Conservation (phyloP, 371 early-diverging fungal genomes). For the Syncephalastrum racemosum region DNA sequence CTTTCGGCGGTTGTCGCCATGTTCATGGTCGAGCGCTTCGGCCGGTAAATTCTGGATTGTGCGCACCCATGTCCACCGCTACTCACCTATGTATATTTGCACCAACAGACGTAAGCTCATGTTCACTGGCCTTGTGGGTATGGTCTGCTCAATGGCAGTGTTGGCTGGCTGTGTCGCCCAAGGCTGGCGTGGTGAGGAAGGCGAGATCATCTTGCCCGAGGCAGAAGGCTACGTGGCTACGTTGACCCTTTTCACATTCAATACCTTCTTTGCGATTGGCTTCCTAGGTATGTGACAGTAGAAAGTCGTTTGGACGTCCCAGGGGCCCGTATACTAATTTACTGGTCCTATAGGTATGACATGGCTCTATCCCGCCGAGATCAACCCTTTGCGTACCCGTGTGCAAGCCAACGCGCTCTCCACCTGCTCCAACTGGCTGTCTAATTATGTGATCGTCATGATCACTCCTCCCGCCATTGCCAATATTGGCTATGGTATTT, state of each 20-base stretch:
- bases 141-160: slow-evolving; percentile 17
- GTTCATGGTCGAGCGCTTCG: slow-evolving; percentile 17
- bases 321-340: too few species aligned
- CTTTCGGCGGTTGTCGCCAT: slow-evolving; percentile 20
- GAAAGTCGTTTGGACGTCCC: too few species aligned
- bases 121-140: slow-evolving; percentile 19
- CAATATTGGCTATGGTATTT: slow-evolving; percentile 39
- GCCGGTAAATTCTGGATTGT: slow-evolving; percentile 4
- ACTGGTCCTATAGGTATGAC: slow-evolving; percentile 11
- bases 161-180: slow-evolving; percentile 10
- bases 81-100: too few species aligned
- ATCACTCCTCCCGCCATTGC: slow-evolving; percentile 28
- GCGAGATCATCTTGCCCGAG: slow-evolving; percentile 11
- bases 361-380: slow-evolving; percentile 57
- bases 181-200: slow-evolving; percentile 15
- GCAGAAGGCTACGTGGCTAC: slow-evolving; percentile 28
- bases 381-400: slow-evolving; percentile 38
- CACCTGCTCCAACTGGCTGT: slow-evolving; percentile 64
- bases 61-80: too few species aligned
- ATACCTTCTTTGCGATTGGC: slow-evolving; percentile 56
- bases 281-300: slow-evolving; percentile 47
- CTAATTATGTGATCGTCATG: slow-evolving; percentile 38
- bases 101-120: slow-evolving; percentile 14
- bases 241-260: slow-evolving; percentile 40
- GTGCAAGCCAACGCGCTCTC: slow-evolving; percentile 34